phyloP scores from a whole-genome alignment of 2,329 filamentous ascomycete genomes.

The Bipolaris bicolor region DNA sequence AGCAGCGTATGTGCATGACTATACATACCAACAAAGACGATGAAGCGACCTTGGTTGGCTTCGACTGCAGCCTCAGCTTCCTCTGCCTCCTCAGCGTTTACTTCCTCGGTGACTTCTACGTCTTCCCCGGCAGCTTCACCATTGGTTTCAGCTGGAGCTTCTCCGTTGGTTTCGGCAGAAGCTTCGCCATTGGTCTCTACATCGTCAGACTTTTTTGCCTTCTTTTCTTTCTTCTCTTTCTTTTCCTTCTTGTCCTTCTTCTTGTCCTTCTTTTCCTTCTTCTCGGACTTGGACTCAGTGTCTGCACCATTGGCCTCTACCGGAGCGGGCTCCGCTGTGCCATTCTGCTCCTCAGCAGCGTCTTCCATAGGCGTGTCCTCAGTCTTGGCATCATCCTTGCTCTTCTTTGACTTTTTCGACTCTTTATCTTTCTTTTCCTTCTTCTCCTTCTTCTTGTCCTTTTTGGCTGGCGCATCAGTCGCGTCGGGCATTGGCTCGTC shows the following conservation, averaged over 20 bases:
- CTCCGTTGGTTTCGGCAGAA: neutral
- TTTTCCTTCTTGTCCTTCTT: conserved; percentile 37
- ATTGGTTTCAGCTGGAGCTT: conserved; percentile 19
- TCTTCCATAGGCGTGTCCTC: conserved; percentile 20
- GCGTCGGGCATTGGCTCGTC: conserved; percentile 31
- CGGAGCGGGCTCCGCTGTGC: conserved; percentile 15
- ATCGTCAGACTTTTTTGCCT: conserved; percentile 31
- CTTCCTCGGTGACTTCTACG: conserved; percentile 23
- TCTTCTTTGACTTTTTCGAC: conserved; percentile 29
- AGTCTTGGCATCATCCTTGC: conserved; percentile 11
- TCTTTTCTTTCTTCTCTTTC: conserved; percentile 21
- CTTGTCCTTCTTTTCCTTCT: conserved; percentile 31
- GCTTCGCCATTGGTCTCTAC: conserved; percentile 21
- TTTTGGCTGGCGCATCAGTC: conserved; percentile 22
- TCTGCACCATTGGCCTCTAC: conserved; percentile 21
- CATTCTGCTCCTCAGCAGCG: conserved; percentile 16
- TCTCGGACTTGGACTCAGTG: conserved; percentile 24
- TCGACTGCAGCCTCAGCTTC: conserved; percentile 17
- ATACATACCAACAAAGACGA: conserved; percentile 73
- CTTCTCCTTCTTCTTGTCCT: conserved; percentile 32
- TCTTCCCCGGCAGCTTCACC: conserved; percentile 21
- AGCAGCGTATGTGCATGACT: no score
- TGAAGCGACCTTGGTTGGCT: conserved; percentile 65
- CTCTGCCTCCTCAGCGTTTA: conserved; percentile 22
- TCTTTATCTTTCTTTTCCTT: conserved; percentile 36